Base-by-base conservation (phyloP, 2,329 filamentous ascomycete genomes). In the Coleophoma crateriformis region DNA sequence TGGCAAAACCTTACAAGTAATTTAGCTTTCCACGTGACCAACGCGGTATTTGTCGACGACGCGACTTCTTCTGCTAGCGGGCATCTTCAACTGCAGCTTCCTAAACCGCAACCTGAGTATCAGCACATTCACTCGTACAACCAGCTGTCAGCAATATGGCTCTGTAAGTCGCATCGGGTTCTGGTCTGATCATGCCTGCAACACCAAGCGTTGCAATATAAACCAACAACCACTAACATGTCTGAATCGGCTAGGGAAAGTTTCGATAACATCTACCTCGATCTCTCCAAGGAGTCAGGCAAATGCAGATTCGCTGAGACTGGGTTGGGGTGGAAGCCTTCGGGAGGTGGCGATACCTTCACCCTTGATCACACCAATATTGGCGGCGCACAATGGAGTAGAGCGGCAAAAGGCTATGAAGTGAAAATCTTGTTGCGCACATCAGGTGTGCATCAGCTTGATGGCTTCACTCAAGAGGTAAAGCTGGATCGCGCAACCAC, bases 191-290 rank as follows among this genome's bases (percentile, higher is more conserved):
- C 27, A 27, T 7, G 8, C 27, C 5, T 4, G 8, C 27, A 7
- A 27, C 27, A 27, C 8, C 8, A 27, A 27, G 6, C 8, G 27
- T 10, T 27, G 27, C 27, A 10, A 27, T 27, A 27, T 27, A 27
- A 27, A 27, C 13, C 41, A 33, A 14, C 20, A 34, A 22, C 19
- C 43, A 37, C 57, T 59, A 50, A 59, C 41, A 35, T 33, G 7
- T 11, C 17, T 48, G 12, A 20, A 46, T 14, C 11, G 10, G 19
- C 27, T 35, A 85, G 81, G 60, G 94, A 99, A 82, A 94, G 87
- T 66, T 99, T 99, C 72, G 92, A 97, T 67, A 90, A 90, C 71
- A 96, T 97, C 73, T 91, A 94, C 71, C 83, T 99, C 62, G 92
- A 99, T 68, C 81, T 99, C 53, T 96, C 91, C 62, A 94, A 90